A percentile compares a stretch with the other conserved stretches of the same genome.
These are phyloP conservation scores for Eleusine indica DNA, from an alignment of 176 grass and related monocot species.

Conservation along the genomic window DNA sequence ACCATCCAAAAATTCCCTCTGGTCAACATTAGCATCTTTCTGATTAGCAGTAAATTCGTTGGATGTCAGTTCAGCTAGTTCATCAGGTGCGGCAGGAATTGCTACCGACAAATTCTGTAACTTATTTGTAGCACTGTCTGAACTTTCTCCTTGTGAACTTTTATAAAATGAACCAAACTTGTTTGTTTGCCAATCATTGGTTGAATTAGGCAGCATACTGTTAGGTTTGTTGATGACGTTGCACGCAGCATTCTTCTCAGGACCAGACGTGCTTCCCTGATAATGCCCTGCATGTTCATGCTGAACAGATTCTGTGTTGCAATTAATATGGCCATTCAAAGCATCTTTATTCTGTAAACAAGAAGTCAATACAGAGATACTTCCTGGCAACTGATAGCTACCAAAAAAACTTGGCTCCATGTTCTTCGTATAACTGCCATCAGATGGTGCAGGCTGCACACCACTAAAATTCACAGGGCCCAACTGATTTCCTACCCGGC, in stretches of 20 bases:
- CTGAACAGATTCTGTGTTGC: conserved; percentile 37
- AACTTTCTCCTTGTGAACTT: neutral
- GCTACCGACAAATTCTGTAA: conserved; percentile 32
- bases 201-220: conserved; percentile 35
- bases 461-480: conserved; percentile 12
- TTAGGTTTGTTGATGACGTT: conserved; percentile 29
- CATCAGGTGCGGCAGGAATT: conserved; percentile 34
- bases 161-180: neutral
- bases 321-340: conserved; percentile 41
- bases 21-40: conserved; percentile 36
- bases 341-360: conserved; percentile 37
- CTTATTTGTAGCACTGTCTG: conserved; percentile 52
- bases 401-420: conserved; percentile 29
- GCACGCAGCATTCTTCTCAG: neutral
- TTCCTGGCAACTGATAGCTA: conserved; percentile 29
- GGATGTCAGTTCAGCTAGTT: conserved; percentile 52
- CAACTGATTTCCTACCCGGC: conserved; percentile 41
- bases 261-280: conserved; percentile 28
- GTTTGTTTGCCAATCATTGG: conserved; percentile 43
- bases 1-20: conserved; percentile 17
- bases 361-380: conserved; percentile 25
- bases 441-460: conserved; percentile 36
- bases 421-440: conserved; percentile 34
- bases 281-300: conserved; percentile 34
- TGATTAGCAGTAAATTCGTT: conserved; percentile 26